Evolutionary conservation across 306 rosid genomes (phyloP).

Genomic region (Vicia faba): DNA sequence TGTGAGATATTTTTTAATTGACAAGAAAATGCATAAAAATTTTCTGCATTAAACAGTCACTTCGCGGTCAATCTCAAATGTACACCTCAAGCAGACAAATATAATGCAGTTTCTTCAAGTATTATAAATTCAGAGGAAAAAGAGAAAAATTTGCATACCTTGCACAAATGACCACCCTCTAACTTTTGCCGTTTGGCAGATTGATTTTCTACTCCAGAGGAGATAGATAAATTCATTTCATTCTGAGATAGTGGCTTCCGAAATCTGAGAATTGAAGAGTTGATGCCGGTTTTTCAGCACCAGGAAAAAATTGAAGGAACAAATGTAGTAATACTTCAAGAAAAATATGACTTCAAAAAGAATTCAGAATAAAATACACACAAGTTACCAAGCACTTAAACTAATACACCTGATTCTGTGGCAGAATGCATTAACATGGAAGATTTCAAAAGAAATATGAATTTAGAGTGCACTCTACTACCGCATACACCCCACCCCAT

Average conservation of each 20-base stretch:
- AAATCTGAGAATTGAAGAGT: constrained; percentile 53
- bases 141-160: constrained; percentile 55
- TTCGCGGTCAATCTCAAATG: constrained; percentile 20
- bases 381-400: constrained; percentile 8
- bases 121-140: constrained; percentile 26
- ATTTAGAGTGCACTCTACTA: constrained; percentile 10
- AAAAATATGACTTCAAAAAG: constrained; percentile 10
- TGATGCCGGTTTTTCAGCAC: constrained; percentile 20
- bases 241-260: constrained; percentile 56
- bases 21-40: constrained; percentile 19
- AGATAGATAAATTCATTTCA: constrained; percentile 54
- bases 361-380: constrained; percentile 26
- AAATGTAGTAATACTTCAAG: constrained; percentile 20
- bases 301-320: constrained; percentile 7
- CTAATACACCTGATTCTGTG: background rate
- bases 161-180: constrained; percentile 80
- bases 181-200: constrained; percentile 90
- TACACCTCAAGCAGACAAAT: constrained; percentile 30
- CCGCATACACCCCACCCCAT: background rate
- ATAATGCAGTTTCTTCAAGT: constrained; percentile 23
- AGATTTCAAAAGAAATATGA: constrained; percentile 25
- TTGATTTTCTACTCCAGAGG: constrained; percentile 78
- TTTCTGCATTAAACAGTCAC: background rate
- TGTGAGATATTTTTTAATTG: background rate
- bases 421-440: constrained; percentile 19